phyloP scores from a whole-genome alignment of 257 asterid species.

The Catharanthus roseus region DNA sequence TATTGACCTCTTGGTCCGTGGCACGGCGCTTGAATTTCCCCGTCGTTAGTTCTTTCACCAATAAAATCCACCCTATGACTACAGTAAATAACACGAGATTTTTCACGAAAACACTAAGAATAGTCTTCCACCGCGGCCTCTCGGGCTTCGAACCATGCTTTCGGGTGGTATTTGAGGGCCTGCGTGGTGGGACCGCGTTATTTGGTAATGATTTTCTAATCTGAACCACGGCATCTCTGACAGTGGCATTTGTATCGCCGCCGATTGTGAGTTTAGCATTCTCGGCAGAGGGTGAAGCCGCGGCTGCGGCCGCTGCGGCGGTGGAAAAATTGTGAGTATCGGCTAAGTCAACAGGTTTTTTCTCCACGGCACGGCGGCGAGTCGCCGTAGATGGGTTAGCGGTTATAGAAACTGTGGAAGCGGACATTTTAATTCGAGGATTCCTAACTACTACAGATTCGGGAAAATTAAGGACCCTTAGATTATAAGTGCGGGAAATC shows the following conservation, averaged over 20 bases:
- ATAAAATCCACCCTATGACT: slow-evolving; percentile 45
- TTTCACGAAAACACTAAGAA: slow-evolving; percentile 49
- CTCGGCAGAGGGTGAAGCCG: slow-evolving; percentile 26
- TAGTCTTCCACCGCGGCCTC: slow-evolving; percentile 75
- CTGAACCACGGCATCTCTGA: slow-evolving; percentile 27
- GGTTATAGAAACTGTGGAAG: slow-evolving; percentile 71
- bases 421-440: slow-evolving; percentile 52
- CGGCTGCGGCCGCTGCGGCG: slow-evolving; percentile 22
- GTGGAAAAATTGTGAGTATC: slow-evolving; percentile 21
- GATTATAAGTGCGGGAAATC: neutral
- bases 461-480: slow-evolving; percentile 1
- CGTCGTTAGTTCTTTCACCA: slow-evolving; percentile 41
- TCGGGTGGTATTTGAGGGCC: slow-evolving; percentile 29
- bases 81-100: slow-evolving; percentile 46
- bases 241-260: slow-evolving; percentile 26
- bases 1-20: neutral
- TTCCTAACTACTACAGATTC: neutral
- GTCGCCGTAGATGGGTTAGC: slow-evolving; percentile 57
- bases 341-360: slow-evolving; percentile 28
- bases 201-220: slow-evolving; percentile 33
- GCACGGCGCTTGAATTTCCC: neutral
- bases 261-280: slow-evolving; percentile 30
- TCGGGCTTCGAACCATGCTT: slow-evolving; percentile 43
- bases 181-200: slow-evolving; percentile 19
- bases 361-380: slow-evolving; percentile 68